phyloP scores from a whole-genome alignment of 139 green algal genomes.

The Ettlia oleoabundans region DNA sequence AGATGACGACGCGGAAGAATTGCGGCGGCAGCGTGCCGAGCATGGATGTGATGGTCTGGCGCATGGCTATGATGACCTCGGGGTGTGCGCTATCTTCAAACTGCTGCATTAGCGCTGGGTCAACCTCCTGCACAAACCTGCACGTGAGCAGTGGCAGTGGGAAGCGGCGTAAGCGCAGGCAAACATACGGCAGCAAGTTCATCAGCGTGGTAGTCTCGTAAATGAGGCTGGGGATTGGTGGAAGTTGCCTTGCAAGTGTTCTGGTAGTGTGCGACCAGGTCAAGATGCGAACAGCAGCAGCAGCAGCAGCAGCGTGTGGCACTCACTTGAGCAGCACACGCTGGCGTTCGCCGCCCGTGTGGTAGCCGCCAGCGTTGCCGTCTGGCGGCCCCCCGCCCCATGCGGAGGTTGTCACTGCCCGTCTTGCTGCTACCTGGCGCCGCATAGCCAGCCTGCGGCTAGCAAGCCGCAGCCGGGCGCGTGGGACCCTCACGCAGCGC shows the following conservation, averaged over 20 bases:
- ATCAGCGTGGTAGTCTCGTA: too few species aligned
- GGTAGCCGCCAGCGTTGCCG: not conserved
- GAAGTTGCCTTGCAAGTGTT: too few species aligned
- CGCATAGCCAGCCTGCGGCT: too few species aligned
- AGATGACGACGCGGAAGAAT: slow-evolving; percentile 86
- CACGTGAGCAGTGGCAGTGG: not conserved
- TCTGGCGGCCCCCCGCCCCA: not conserved
- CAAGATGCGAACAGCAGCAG: too few species aligned
- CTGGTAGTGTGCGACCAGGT: too few species aligned
- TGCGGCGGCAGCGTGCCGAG: slow-evolving; percentile 83
- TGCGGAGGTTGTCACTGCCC: not conserved
- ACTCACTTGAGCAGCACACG: not conserved
- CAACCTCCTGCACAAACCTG: slow-evolving; percentile 68
- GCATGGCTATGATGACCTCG: slow-evolving; percentile 70
- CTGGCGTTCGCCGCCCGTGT: not conserved
- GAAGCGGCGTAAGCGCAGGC: not conserved
- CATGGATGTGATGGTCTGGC: slow-evolving; percentile 82
- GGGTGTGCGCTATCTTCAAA: slow-evolving; percentile 62
- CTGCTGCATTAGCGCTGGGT: slow-evolving; percentile 59
- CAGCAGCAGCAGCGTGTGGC: not conserved
- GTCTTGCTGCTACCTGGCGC: too few species aligned
- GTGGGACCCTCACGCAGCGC: too few species aligned
- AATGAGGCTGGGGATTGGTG: too few species aligned
- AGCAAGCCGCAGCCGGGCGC: too few species aligned
- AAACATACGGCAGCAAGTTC: too few species aligned